Evolutionary conservation across 257 asterid species (phyloP).

Genomic region (Nicotiana tomentosiformis): DNA sequence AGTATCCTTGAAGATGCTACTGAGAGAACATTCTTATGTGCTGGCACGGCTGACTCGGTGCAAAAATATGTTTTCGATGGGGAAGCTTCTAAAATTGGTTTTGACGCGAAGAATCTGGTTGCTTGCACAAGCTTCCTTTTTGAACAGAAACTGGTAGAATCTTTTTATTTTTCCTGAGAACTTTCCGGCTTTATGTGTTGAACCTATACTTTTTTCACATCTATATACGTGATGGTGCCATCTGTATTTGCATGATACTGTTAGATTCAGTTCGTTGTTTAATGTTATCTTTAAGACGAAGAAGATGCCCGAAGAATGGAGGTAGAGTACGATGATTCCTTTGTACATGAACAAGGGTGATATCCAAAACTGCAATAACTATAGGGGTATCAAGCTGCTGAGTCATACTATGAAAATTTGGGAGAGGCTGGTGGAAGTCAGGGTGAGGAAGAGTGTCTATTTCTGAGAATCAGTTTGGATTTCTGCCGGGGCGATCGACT

Average conservation of each 20-base stretch:
- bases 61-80: constrained; percentile 68
- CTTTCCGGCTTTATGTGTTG: neutral
- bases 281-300: too few relatives aligned
- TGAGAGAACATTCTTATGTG: constrained; percentile 86
- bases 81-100: constrained; percentile 57
- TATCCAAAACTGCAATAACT: too few relatives aligned
- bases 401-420: too few relatives aligned
- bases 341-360: too few relatives aligned
- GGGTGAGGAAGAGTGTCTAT: too few relatives aligned
- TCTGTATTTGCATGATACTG: neutral
- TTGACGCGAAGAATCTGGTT: constrained; percentile 70
- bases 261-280: neutral
- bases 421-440: too few relatives aligned
- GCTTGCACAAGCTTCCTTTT: constrained; percentile 77
- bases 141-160: constrained; percentile 78
- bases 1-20: constrained; percentile 89
- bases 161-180: neutral
- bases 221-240: too few relatives aligned
- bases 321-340: too few relatives aligned
- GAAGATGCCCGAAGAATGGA: too few relatives aligned
- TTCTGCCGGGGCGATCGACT: too few relatives aligned
- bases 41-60: constrained; percentile 76
- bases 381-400: too few relatives aligned
- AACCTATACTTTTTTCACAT: neutral
- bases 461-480: too few relatives aligned